Evolutionary conservation across 2,329 filamentous ascomycete species (phyloP).

Genomic region (Escovopsis weberi): DNA sequence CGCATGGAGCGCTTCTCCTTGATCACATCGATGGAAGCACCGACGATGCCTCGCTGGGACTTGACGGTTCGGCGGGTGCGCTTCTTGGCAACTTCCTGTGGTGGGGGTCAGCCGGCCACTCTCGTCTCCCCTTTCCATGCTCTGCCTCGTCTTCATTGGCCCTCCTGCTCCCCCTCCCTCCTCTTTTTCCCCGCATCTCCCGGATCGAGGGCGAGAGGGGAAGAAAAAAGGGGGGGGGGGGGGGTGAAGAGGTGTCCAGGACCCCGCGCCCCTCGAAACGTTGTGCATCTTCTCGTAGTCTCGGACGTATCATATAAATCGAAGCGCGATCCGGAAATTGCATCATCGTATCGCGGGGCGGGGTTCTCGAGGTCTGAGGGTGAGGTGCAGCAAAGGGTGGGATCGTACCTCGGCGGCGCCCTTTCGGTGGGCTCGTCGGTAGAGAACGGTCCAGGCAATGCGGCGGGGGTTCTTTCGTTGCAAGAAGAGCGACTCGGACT

Average conservation of each 20-base stretch:
- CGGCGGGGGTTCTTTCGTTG: conserved; percentile 99
- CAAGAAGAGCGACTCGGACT: conserved; percentile 98
- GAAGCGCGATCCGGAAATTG: too few species aligned
- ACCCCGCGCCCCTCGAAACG: too few species aligned
- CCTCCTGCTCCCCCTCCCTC: too few species aligned
- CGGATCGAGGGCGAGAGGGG: too few species aligned
- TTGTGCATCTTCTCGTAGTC: too few species aligned
- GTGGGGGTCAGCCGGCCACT: conserved; percentile 22
- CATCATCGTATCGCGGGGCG: background rate
- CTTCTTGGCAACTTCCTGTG: conserved; percentile 99
- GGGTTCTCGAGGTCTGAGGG: background rate
- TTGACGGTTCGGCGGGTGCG: conserved; percentile 96
- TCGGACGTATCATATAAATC: too few species aligned
- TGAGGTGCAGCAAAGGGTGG: background rate
- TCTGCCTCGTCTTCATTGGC: too few species aligned
- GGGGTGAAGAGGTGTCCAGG: background rate
- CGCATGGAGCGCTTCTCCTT: conserved; percentile 95
- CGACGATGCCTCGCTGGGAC: conserved; percentile 96
- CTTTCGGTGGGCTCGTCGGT: conserved; percentile 99
- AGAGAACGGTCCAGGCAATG: conserved; percentile 97
- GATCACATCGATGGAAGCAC: conserved; percentile 98
- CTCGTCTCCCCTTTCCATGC: too few species aligned
- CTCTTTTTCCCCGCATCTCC: too few species aligned
- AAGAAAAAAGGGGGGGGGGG: too few species aligned
- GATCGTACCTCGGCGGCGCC: conserved; percentile 96